Evolutionary conservation across 164 flowering plant species (phyloP), one percentile per base, ranked within the genome.

Genomic region (Platanus orientalis): DNA sequence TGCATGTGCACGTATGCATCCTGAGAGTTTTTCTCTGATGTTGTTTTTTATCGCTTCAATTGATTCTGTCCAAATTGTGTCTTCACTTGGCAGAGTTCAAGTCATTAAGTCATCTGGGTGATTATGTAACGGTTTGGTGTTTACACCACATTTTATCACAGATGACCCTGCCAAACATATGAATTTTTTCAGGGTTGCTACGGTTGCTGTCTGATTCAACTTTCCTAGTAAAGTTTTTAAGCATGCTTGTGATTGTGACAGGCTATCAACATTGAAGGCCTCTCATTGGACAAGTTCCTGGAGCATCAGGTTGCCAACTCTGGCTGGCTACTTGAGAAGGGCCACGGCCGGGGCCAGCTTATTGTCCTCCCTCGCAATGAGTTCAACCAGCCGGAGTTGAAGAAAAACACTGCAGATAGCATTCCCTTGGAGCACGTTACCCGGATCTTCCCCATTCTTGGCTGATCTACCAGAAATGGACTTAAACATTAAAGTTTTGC

Each of bases 231-330:
- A 20, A 32, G 1, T 16, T 19, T 0, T 1, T 54, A 7, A 40
- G 2, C 10, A 9, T 2, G 24, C 25, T 28, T 65, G 59, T 21
- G 5, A 21, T 48, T 68, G 17, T 71, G 2, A 42, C 85, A 94
- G 99, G 93, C 96, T 39, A 79, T 91, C 64, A 94, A 94, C 73
- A 75, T 91, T 23, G 96, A 91, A 71, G 96, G 97, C 24, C 81
- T 76, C n/a, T 76, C 96, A 1, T 65, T 94, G 61, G 97, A 91
- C 86, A 91, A 94, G 72, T 89, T 91, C 73, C 67, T 94, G 32
- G 97, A 94, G 79, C 91, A 90, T 70, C 97, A 89, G 45, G 85
- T 79, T 9, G 73, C 88, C 28, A 88, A 80, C 75, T 58, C 61
- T 28, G 96, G 96, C 12, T 91, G 97, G 99, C 56, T 63, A 54